Base-by-base conservation (phyloP, 371 early-diverging fungal genomes). In the Mortierella sp. region DNA sequence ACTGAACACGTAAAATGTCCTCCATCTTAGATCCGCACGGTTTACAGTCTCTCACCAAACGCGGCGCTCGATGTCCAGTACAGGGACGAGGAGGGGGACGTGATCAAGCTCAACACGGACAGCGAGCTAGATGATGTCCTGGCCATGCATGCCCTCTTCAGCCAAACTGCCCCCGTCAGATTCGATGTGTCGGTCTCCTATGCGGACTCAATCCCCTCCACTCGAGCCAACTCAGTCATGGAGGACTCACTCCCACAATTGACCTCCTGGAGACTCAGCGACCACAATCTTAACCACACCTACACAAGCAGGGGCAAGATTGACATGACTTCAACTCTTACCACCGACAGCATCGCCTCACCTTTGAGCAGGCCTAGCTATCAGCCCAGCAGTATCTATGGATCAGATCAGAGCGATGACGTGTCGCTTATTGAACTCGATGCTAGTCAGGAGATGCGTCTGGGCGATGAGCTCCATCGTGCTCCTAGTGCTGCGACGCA, bases 111-210 rank as follows among this genome's bases (percentile, higher is more conserved):
- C 44, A 73, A 66, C 43, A 73, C 73, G 3, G 67, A 67, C n/a
- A 63, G 63, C 34, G 73, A 73, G 42, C 68, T 73, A 2, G 67
- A 73, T 6, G 73, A 73, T 46, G 73, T 73, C 27, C 50, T 73
- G 19, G 56, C 73, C 28, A 67, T 67, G 63, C 73, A 73, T 46
- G 51, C 73, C 12, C 53, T 73, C 27, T 62, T 66, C 46, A 49
- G 24, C 8, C 72, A 66, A 19, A 28, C 53, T 27, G 49, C 68
- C 5, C 60, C 73, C 27, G 71, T 71, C 50, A 66, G 55, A 51
- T 73, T 73, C 26, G 64, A 73, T 26, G 50, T 73, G 50, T 23
- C 49, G 11, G 41, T 32, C n/a, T 34, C 15, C 8, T 44, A 34
- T 8, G 47, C 47, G 17, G 28, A 39, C 19, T 42, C 51, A 2